phyloP scores from a whole-genome alignment of 2,329 filamentous ascomycete species.

The Neofusicoccum ribis region DNA sequence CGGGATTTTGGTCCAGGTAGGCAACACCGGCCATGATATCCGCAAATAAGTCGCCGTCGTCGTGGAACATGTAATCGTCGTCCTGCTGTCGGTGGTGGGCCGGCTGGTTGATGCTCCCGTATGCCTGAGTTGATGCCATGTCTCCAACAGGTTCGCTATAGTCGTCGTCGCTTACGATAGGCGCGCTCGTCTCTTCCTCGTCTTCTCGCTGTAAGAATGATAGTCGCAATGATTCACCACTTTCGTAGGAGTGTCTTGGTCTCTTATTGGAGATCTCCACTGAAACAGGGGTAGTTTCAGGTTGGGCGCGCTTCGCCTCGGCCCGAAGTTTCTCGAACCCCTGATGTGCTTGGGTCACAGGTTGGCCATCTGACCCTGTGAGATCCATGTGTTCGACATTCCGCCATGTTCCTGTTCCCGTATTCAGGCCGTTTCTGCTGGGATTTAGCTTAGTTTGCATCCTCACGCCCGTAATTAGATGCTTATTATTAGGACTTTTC shows the following conservation, averaged over 20 bases:
- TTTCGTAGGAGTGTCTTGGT: slow-evolving; percentile 12
- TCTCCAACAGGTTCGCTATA: neutral
- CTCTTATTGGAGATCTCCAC: slow-evolving; percentile 8
- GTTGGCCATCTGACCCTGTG: slow-evolving; percentile 8
- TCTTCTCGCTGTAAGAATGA: slow-evolving; percentile 2
- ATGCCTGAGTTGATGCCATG: neutral
- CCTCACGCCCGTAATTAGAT: slow-evolving; percentile 6
- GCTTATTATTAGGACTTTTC: slow-evolving; percentile 12
- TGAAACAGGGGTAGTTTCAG: slow-evolving; percentile 20
- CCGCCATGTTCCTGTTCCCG: slow-evolving; percentile 1
- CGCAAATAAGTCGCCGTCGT: slow-evolving; percentile 5
- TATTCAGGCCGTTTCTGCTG: neutral
- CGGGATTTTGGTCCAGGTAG: slow-evolving; percentile 3
- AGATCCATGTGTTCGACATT: slow-evolving; percentile 15
- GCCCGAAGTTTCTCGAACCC: slow-evolving; percentile 10
- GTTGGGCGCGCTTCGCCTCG: slow-evolving; percentile 8
- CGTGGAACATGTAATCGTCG: slow-evolving; percentile 3
- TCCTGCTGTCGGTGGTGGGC: neutral
- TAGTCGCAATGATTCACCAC: slow-evolving; percentile 9
- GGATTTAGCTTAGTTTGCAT: slow-evolving; percentile 4
- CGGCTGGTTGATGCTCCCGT: neutral
- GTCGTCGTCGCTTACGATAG: neutral
- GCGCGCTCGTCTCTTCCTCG: neutral
- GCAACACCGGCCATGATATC: slow-evolving; percentile 13
- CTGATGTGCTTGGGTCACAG: slow-evolving; percentile 16